Conservation (phyloP, 2,329 filamentous ascomycete genomes). For the Hansfordia pulvinata region DNA sequence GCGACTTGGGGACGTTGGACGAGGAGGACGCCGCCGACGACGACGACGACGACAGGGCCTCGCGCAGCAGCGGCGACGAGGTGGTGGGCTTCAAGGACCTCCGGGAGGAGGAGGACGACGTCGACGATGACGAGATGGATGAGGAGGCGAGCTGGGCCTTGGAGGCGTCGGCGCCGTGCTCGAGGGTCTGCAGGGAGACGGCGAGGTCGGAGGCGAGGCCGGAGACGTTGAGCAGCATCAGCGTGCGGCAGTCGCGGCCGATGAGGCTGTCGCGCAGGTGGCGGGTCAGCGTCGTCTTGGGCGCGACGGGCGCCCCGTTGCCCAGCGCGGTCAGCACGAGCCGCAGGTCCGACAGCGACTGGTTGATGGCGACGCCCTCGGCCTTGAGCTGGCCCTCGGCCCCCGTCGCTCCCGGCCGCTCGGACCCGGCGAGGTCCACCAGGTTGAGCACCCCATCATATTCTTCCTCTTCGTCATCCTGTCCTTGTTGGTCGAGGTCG, state of each 20-base stretch:
- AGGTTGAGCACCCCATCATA: constrained; percentile 87
- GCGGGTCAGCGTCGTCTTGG: constrained; percentile 87
- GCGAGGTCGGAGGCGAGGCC: constrained; percentile 72
- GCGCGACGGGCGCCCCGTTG: constrained; percentile 71
- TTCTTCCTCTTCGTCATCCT: constrained; percentile 61
- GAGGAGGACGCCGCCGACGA: too few relatives aligned
- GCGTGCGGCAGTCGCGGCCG: constrained; percentile 84
- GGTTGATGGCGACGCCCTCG: constrained; percentile 95
- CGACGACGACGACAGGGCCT: too few relatives aligned
- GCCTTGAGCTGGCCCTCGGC: constrained; percentile 73
- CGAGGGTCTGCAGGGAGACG: constrained; percentile 33
- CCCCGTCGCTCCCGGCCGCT: constrained; percentile 68
- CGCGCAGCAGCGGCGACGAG: too few relatives aligned
- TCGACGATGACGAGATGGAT: too few relatives aligned
- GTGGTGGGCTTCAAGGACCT: too few relatives aligned
- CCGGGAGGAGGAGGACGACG: too few relatives aligned
- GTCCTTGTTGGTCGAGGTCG: constrained; percentile 32
- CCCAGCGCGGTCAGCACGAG: constrained; percentile 88
- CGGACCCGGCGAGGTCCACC: constrained; percentile 89
- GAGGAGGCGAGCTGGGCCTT: too few relatives aligned
- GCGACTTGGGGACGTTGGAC: too few relatives aligned
- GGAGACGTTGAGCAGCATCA: constrained; percentile 97
- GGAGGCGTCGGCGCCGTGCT: too few relatives aligned
- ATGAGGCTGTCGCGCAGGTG: constrained; percentile 83
- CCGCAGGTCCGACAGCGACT: constrained; percentile 77